Evolutionary conservation across 164 flowering plant species (phyloP), one percentile per base, ranked within the genome.

Genomic region (Tetrastigma voinierianum): DNA sequence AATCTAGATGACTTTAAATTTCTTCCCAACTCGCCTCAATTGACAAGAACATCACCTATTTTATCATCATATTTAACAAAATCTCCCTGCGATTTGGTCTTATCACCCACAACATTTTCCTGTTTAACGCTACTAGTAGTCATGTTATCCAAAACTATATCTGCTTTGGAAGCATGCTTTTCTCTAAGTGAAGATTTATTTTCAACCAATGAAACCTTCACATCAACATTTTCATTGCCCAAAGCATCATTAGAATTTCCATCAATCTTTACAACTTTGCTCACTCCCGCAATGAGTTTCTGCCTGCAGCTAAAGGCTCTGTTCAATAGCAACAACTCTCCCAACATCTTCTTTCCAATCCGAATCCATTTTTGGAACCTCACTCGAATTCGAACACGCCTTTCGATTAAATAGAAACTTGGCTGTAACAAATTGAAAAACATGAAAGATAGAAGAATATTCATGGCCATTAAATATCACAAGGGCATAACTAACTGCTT

Each of bases 381-480:
- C 52, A 66, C 6, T 56, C 17, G 76, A 7, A n/a, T 52, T 70
- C n/a, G 54, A 61, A 67, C 45, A 21, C 64, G 51, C 75, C 54
- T 21, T 67, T 76, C 70, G 68, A 71, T 91, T 93, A 68, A 88
- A 74, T 17, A 91, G 32, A 67, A 56, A 65, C 61, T 67, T 78
- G 51, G 77, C 98, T 93, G 90, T 70, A 64, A 79, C 57, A 71
- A 64, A 46, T 43, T 25, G 32, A 20, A 61, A 61, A 59, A 75
- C 10, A 53, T 9, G 53, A 56, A 21, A 20, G n/a, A 59, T 19
- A 24, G n/a, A 20, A 64, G 8, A 66, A 1, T 63, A 16, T 20
- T 24, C 9, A 61, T n/a, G n/a, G 52, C 43, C n/a, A 49, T 65
- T 44, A 12, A 19, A 43, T 57, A 9, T 23, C 32, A 45, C 3